These are phyloP conservation scores for Colletotrichum paranaense DNA, from an alignment of 2,329 filamentous ascomycete genomes.

Conservation along the genomic window DNA sequence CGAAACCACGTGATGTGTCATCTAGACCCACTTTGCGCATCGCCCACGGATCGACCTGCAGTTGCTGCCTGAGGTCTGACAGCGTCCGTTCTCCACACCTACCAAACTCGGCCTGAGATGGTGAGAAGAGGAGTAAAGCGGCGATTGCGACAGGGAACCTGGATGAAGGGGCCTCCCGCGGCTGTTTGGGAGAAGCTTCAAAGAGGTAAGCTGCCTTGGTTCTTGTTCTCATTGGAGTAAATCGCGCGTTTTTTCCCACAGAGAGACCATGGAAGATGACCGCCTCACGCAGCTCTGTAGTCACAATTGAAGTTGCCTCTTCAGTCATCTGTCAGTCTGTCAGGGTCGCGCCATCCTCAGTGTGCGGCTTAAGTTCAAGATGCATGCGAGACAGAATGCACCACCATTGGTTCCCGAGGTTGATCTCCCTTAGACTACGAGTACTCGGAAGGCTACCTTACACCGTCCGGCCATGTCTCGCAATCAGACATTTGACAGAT, in stretches of 20 bases:
- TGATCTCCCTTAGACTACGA: slow-evolving; percentile 19
- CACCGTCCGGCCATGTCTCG: slow-evolving; percentile 10
- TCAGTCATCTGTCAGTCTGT: background rate
- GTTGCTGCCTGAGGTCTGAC: slow-evolving; percentile 28
- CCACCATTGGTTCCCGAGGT: background rate
- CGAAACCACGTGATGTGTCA: slow-evolving; percentile 56
- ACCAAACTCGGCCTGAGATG: background rate
- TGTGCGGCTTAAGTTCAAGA: background rate
- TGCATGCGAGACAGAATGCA: background rate
- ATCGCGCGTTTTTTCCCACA: background rate
- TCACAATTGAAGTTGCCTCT: background rate
- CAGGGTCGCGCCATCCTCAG: background rate
- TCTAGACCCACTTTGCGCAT: background rate
- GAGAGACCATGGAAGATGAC: background rate
- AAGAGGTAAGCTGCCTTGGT: background rate
- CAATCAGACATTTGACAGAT: background rate
- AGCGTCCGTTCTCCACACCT: slow-evolving; percentile 4
- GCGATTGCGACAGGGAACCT: slow-evolving; percentile 5
- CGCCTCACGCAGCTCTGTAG: background rate
- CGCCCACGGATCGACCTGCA: background rate
- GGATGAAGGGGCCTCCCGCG: background rate
- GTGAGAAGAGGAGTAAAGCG: slow-evolving; percentile 14
- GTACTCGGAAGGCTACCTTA: background rate
- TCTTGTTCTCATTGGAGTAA: background rate
- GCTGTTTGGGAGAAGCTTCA: slow-evolving; percentile 3